These are phyloP conservation scores for Coemansia sp. DNA, from an alignment of 192 early-diverging fungal genomes.

Conservation along the genomic window DNA sequence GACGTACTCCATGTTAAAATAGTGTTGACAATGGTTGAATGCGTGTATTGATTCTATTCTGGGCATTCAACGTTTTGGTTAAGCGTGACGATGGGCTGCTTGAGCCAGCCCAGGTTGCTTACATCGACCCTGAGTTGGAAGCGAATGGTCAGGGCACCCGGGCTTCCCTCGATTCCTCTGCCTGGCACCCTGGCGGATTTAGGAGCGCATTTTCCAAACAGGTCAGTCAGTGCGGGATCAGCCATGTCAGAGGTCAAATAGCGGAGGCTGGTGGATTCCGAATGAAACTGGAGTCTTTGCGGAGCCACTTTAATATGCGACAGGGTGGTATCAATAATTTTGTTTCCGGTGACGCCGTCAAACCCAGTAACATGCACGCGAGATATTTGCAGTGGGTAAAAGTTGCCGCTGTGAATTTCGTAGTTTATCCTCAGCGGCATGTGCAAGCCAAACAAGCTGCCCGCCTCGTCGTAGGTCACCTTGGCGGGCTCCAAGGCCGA, in stretches of 20 bases:
- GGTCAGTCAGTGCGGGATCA: slow-evolving; percentile 36
- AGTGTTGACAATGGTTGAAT: no score
- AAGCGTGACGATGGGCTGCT: slow-evolving; percentile 40
- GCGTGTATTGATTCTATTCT: slow-evolving; percentile 22
- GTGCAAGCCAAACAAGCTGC: slow-evolving; percentile 23
- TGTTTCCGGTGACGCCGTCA: slow-evolving; percentile 34
- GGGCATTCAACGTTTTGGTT: slow-evolving; percentile 46
- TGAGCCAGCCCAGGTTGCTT: slow-evolving; percentile 29
- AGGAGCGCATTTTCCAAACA: slow-evolving; percentile 45
- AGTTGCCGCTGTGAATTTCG: slow-evolving; percentile 45
- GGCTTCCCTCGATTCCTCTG: background rate
- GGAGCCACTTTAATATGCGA: slow-evolving; percentile 6
- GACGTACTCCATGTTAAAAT: no score
- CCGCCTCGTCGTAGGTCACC: slow-evolving; percentile 18
- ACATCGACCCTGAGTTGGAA: slow-evolving; percentile 44
- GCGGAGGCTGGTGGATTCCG: slow-evolving; percentile 1
- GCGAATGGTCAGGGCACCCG: slow-evolving; percentile 27
- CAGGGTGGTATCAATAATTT: slow-evolving; percentile 27
- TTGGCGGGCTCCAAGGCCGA: slow-evolving; percentile 14
- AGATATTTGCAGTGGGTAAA: slow-evolving; percentile 40
- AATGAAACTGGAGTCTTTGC: slow-evolving; percentile 29
- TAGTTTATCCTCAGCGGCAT: slow-evolving; percentile 43
- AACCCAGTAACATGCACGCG: slow-evolving; percentile 21
- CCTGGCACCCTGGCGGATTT: background rate
- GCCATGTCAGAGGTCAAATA: slow-evolving; percentile 40